phyloP scores from a whole-genome alignment of 768 basidiomycete species.

The Termitomyces titanicus region DNA sequence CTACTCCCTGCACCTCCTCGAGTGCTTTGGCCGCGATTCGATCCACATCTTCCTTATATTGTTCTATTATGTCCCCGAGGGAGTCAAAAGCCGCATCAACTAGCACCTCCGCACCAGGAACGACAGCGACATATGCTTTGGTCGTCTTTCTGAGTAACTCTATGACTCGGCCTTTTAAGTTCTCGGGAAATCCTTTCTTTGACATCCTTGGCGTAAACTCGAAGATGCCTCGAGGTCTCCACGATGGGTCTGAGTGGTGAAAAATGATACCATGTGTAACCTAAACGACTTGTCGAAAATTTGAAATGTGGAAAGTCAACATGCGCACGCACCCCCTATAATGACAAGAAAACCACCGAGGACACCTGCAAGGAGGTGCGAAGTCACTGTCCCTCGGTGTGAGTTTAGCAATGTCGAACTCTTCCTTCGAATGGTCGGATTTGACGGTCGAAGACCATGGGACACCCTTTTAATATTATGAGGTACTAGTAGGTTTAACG shows the following conservation, averaged over 20 bases:
- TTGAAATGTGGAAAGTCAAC: neutral
- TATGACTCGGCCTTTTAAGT: slow-evolving; percentile 26
- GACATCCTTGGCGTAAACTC: slow-evolving; percentile 13
- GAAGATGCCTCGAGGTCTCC: slow-evolving; percentile 27
- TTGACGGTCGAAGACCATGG: neutral
- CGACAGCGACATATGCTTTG: slow-evolving; percentile 35
- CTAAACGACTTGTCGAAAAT: slow-evolving; percentile 14
- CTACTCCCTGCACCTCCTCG: slow-evolving; percentile 24
- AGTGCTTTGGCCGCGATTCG: slow-evolving; percentile 31
- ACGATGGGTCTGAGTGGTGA: slow-evolving; percentile 35
- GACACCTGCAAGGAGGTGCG: slow-evolving; percentile 4
- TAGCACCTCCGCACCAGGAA: slow-evolving; percentile 34
- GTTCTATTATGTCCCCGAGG: slow-evolving; percentile 32
- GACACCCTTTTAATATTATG: neutral
- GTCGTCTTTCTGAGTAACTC: slow-evolving; percentile 34
- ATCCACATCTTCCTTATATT: slow-evolving; percentile 37
- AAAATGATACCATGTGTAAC: slow-evolving; percentile 37
- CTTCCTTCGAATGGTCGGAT: neutral
- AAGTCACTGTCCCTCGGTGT: neutral
- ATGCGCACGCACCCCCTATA: neutral
- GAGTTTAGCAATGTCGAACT: neutral
- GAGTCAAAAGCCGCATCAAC: slow-evolving; percentile 42
- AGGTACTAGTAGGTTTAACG: neutral
- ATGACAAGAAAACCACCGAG: neutral
- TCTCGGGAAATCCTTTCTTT: slow-evolving; percentile 12